Conservation (phyloP, 1,284 basidiomycete species). For the Naganishia liquefaciens region DNA sequence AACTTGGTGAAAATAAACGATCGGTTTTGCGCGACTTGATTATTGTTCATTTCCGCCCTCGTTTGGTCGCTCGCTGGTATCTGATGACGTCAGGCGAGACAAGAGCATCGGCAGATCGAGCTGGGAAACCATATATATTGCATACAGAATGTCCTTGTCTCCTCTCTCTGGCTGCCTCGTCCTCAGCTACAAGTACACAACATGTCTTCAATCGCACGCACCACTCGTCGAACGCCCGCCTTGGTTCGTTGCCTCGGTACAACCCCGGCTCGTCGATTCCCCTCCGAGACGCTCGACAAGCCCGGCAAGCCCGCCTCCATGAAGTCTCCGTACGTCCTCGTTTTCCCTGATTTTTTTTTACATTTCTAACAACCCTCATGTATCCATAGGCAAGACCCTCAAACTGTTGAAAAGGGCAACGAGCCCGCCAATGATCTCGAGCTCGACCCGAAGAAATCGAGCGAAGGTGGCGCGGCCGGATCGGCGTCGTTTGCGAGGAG, state of each 20-base stretch:
- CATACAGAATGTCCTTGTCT: not conserved
- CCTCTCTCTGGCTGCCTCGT: too few relatives aligned
- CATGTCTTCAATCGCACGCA: conserved; percentile 8
- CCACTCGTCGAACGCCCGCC: conserved; percentile 4
- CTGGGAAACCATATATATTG: not conserved
- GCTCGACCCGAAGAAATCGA: conserved; percentile 25
- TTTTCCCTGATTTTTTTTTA: not conserved
- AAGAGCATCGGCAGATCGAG: conserved; percentile 1
- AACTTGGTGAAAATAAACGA: too few relatives aligned
- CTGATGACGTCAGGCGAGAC: conserved; percentile 19
- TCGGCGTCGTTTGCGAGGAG: conserved; percentile 13
- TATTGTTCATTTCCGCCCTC: not conserved
- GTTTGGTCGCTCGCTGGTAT: not conserved
- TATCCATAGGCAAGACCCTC: conserved; percentile 16
- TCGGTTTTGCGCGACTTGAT: too few relatives aligned
- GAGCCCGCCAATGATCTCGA: conserved; percentile 24
- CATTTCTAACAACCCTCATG: not conserved
- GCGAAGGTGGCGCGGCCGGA: conserved; percentile 15
- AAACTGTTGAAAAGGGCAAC: conserved; percentile 13
- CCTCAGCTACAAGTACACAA: too few relatives aligned
- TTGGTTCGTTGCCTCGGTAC: conserved; percentile 6
- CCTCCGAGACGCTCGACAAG: conserved; percentile 15
- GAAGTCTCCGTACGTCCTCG: not conserved
- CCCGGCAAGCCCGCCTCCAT: conserved; percentile 16
- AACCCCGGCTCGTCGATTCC: not conserved